Percentiles rank a stretch among this genome's conserved stretches.
These are phyloP conservation scores for Talaromyces sp. DNA, from an alignment of 2,329 filamentous ascomycete species.

Conservation along the genomic window DNA sequence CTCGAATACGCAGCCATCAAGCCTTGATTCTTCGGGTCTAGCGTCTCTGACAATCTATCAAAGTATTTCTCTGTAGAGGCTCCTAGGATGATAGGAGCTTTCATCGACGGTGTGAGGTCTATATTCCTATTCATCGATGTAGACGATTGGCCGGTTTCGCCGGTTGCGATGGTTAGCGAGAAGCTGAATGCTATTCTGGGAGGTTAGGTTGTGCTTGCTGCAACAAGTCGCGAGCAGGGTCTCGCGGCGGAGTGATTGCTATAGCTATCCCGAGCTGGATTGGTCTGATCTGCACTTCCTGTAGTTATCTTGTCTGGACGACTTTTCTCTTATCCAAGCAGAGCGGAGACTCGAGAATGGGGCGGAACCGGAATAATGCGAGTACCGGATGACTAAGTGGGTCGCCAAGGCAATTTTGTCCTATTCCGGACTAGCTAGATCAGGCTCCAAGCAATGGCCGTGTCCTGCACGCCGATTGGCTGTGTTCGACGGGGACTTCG, in stretches of 20 bases:
- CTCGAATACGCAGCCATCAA: slow-evolving; percentile 17
- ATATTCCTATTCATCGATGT: slow-evolving; percentile 19
- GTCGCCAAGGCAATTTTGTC: background rate
- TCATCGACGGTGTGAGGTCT: slow-evolving; percentile 15
- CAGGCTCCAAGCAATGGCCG: background rate
- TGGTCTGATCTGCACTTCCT: background rate
- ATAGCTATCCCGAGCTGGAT: slow-evolving; percentile 1
- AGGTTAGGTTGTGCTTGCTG: background rate
- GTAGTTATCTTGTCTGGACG: background rate
- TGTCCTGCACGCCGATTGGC: slow-evolving; percentile 7
- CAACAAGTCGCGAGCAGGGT: background rate
- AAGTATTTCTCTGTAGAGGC: slow-evolving; percentile 18
- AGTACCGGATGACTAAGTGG: background rate
- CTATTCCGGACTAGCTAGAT: background rate
- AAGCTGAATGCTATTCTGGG: background rate
- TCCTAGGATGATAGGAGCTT: slow-evolving; percentile 18
- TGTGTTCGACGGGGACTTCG: background rate
- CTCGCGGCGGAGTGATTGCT: background rate
- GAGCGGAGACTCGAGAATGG: background rate
- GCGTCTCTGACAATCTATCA: slow-evolving; percentile 4
- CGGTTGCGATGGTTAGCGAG: slow-evolving; percentile 8
- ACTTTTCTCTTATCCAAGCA: slow-evolving; percentile 1
- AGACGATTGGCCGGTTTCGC: slow-evolving; percentile 9
- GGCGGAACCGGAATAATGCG: background rate
- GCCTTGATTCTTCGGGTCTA: slow-evolving; percentile 11